These are phyloP conservation scores for Saitozyma podzolica DNA, from an alignment of 768 basidiomycete genomes.

Conservation along the genomic window DNA sequence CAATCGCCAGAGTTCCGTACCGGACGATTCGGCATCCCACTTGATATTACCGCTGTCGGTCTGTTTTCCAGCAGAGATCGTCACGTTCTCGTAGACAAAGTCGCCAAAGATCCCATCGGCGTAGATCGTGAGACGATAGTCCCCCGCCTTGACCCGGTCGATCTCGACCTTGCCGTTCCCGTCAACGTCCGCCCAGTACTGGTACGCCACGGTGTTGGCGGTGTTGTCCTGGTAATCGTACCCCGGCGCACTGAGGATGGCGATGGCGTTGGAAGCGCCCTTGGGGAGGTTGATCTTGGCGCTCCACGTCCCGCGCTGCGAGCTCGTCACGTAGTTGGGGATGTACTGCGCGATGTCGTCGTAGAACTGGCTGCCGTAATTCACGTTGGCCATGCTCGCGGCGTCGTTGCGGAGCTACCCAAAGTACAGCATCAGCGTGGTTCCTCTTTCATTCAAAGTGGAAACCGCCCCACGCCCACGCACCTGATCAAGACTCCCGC, in stretches of 20 bases:
- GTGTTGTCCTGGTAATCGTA: conserved; percentile 34
- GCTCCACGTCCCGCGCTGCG: conserved; percentile 16
- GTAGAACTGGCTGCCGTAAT: conserved; percentile 30
- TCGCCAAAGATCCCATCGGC: conserved; percentile 36
- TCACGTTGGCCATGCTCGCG: conserved; percentile 6
- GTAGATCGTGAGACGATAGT: conserved; percentile 35
- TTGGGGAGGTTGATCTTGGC: conserved; percentile 22
- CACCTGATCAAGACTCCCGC: not conserved
- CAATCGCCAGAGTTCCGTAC: conserved; percentile 31
- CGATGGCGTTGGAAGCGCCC: conserved; percentile 19
- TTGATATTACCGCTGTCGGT: conserved; percentile 1
- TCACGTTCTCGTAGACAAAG: conserved; percentile 24
- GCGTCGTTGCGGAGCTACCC: conserved; percentile 4
- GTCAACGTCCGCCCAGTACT: conserved; percentile 37
- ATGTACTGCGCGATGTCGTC: conserved; percentile 25
- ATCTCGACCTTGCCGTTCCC: conserved; percentile 20
- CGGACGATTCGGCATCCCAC: conserved; percentile 17
- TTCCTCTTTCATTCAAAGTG: too few species aligned
- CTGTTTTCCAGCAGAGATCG: conserved; percentile 13
- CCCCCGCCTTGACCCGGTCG: conserved; percentile 30
- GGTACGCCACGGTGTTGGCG: conserved; percentile 11
- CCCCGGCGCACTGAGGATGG: conserved; percentile 24
- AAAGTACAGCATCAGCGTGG: not conserved
- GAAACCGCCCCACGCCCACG: too few species aligned
- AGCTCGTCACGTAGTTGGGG: conserved; percentile 18